A percentile compares a stretch with the other conserved stretches of the same genome.
Conservation (phyloP, 768 basidiomycete genomes). For the Boletus fagicola region DNA sequence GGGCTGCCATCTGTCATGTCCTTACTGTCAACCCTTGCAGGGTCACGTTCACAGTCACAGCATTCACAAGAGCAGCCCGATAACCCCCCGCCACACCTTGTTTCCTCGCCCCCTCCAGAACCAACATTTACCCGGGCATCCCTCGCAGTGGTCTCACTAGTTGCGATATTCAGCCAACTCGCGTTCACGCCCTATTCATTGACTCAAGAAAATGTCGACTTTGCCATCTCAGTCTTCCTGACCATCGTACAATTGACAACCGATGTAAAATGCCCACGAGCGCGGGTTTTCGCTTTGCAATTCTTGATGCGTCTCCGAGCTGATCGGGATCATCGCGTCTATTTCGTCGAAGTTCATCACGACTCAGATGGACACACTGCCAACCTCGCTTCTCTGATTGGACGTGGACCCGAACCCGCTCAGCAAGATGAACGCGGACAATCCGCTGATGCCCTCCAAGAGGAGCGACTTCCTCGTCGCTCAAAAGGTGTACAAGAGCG, state of each 20-base stretch:
- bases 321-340: slow-evolving; percentile 86
- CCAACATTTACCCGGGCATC: slow-evolving; percentile 46
- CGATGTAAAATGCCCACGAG: slow-evolving; percentile 50
- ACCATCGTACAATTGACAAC: slow-evolving; percentile 48
- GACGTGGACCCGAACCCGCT: slow-evolving; percentile 40
- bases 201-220: slow-evolving; percentile 41
- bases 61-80: slow-evolving; percentile 42
- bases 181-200: slow-evolving; percentile 65
- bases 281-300: slow-evolving; percentile 72
- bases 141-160: slow-evolving; percentile 60
- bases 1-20: slow-evolving; percentile 63
- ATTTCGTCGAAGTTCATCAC: slow-evolving; percentile 52
- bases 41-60: slow-evolving; percentile 59
- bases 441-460: slow-evolving; percentile 23
- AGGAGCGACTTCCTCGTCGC: slow-evolving; percentile 40
- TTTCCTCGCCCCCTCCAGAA: slow-evolving; percentile 27
- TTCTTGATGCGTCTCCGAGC: slow-evolving; percentile 88
- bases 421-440: slow-evolving; percentile 29
- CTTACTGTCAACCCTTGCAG: slow-evolving; percentile 60
- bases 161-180: slow-evolving; percentile 67
- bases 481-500: slow-evolving; percentile 50
- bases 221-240: slow-evolving; percentile 55
- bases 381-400: slow-evolving; percentile 63
- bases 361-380: slow-evolving; percentile 58
- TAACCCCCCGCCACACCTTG: slow-evolving; percentile 28